phyloP scores from a whole-genome alignment of 129 eudicot genomes.

The Escallonia rubra region DNA sequence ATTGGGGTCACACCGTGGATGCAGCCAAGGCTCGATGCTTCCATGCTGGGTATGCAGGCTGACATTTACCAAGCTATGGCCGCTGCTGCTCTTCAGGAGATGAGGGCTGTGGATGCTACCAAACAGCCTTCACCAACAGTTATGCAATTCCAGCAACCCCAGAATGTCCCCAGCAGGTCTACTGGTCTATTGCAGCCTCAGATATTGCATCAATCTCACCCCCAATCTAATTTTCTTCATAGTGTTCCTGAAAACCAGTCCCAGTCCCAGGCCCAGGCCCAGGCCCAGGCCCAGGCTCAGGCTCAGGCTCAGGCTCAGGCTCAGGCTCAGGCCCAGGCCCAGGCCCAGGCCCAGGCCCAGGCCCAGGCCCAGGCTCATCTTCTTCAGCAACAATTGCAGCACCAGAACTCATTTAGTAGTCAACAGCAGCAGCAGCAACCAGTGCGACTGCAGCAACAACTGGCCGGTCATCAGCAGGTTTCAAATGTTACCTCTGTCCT shows the following conservation, averaged over 20 bases:
- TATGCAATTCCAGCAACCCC: constrained; percentile 70
- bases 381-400: constrained; percentile 48
- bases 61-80: constrained; percentile 83
- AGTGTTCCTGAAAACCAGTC: constrained; percentile 22
- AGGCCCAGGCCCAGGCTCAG: background rate
- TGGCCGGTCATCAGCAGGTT: constrained; percentile 10
- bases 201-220: constrained; percentile 48
- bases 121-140: constrained; percentile 37
- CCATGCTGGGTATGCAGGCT: constrained; percentile 70
- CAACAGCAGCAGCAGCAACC: constrained; percentile 29
- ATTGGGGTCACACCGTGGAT: constrained; percentile 58
- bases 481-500: constrained; percentile 7
- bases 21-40: constrained; percentile 72
- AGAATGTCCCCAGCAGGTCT: constrained; percentile 26
- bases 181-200: constrained; percentile 43
- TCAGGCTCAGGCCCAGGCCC: constrained; percentile 30
- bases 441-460: constrained; percentile 6
- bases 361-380: constrained; percentile 27
- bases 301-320: constrained; percentile 26
- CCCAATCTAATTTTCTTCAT: constrained; percentile 27
- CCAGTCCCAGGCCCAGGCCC: constrained; percentile 30
- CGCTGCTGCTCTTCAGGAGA: constrained; percentile 69
- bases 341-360: constrained; percentile 10
- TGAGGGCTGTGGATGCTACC: constrained; percentile 50
- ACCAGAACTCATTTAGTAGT: constrained; percentile 35